Evolutionary conservation across 73 alveolate species (phyloP).

Genomic region (Paramecium caudatum): DNA sequence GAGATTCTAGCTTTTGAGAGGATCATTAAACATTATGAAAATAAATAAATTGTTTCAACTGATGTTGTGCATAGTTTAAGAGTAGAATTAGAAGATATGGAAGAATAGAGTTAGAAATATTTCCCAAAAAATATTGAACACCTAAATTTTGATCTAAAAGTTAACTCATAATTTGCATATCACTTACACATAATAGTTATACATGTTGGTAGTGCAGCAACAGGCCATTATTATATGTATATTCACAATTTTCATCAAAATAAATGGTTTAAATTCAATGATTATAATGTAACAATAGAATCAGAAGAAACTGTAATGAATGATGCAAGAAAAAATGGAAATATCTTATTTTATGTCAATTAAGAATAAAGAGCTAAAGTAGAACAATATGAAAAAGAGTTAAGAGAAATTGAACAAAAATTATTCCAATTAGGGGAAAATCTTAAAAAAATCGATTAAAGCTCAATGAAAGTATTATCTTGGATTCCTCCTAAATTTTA

Average conservation of each 20-base stretch:
- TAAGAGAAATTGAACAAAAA: background rate
- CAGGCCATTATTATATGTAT: background rate
- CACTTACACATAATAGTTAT: background rate
- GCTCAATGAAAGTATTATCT: too few species aligned
- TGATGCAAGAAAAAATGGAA: background rate
- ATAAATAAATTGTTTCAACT: background rate
- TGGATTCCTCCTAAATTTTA: too few species aligned
- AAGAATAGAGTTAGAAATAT: background rate
- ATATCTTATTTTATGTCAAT: background rate
- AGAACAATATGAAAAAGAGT: background rate
- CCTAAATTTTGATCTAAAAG: background rate
- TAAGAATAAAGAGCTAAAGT: background rate
- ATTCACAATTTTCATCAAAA: background rate
- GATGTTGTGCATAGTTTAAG: background rate
- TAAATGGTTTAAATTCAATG: constrained; percentile 19
- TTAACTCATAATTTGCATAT: background rate
- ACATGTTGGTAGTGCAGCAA: background rate
- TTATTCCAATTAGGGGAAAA: too few species aligned
- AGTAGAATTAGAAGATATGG: background rate
- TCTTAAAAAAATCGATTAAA: too few species aligned
- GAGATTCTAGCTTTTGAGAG: background rate
- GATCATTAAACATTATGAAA: background rate
- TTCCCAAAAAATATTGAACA: background rate
- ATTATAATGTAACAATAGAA: background rate
- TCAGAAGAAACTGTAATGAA: background rate